Base-by-base conservation (phyloP, 345 rosid genomes). In the Hevea brasiliensis region DNA sequence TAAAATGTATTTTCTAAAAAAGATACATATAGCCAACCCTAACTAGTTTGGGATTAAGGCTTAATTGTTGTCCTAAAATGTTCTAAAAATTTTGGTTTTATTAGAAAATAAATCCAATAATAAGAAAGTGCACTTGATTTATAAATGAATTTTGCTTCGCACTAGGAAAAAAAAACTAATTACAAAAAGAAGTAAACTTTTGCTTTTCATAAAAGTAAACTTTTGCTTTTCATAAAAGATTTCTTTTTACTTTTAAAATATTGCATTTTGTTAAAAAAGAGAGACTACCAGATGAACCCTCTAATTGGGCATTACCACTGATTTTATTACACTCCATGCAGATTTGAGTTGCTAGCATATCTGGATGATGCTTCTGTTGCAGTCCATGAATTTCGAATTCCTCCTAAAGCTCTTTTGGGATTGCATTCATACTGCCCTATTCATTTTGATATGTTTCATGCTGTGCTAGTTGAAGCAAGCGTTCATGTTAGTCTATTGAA, bases 401-500 rank as follows among this genome's bases (percentile, higher is more conserved):
- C 98, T 71, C 87, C 96, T 41, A 92, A 89, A 82, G 97, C 99
- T 73, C 97, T 95, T 75, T 76, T 87, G 21, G 98, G 98, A 72
- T 77, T 92, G 87, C 98, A 92, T 85, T 91, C 97, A 24, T 95
- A 92, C 75, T 92, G 94, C 82, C 98, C 97, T 68, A 89, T 95
- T 68, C 89, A 92, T 80, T 92, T 92, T 80, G 99, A 92, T 83
- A 78, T 87, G 51, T 85, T 89, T 77, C 98, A 92, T 83, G 83
- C 92, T 18, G 97, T 88, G 76, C 91, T 92, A 54, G 83, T 95
- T 26, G 98, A 95, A 79, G 86, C 86, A 74, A 87, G 87, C 68
- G 87, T 92, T 76, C 99, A 95, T 77, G 83, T 87, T 67, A 82
- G 85, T 83, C 84, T 90, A 27, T 74, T 88, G 68, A 89, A 85